Conservation (phyloP, 2,329 filamentous ascomycete species). For the Didymella exigua region DNA sequence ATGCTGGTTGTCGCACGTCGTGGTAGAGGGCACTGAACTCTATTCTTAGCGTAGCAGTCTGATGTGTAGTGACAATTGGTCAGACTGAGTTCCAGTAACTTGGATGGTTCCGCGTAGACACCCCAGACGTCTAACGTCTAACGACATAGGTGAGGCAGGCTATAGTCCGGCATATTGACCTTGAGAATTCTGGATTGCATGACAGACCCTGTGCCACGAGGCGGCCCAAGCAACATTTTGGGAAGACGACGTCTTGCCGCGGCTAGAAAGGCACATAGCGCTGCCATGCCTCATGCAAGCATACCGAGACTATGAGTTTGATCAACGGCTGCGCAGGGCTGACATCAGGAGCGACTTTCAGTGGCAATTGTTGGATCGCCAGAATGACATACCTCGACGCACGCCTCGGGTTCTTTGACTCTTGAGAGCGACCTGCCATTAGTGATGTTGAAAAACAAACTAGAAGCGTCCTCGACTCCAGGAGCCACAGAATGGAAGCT, state of each 20-base stretch:
- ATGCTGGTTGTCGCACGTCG: slow-evolving; percentile 11
- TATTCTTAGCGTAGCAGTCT: slow-evolving; percentile 14
- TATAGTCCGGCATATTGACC: slow-evolving; percentile 18
- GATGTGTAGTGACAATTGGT: slow-evolving; percentile 18
- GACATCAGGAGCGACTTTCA: neutral
- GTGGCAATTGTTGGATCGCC: neutral
- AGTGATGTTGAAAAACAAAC: neutral
- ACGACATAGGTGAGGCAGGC: slow-evolving; percentile 11
- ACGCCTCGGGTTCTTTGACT: neutral
- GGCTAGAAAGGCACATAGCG: neutral
- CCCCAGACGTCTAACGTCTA: slow-evolving; percentile 33
- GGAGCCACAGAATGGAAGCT: neutral
- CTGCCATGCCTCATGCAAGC: neutral
- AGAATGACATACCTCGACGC: neutral
- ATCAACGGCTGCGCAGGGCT: neutral
- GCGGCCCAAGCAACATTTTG: slow-evolving; percentile 2
- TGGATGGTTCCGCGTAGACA: slow-evolving; percentile 23
- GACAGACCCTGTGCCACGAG: slow-evolving; percentile 16
- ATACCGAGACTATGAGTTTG: neutral
- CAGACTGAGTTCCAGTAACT: slow-evolving; percentile 7
- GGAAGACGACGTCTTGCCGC: neutral
- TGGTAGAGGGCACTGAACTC: slow-evolving; percentile 22
- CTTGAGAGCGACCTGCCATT: too few relatives aligned
- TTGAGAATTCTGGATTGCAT: slow-evolving; percentile 4
- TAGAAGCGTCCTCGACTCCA: neutral